These are phyloP conservation scores for Eurotiales sp. DNA, from an alignment of 2,329 filamentous ascomycete species.

Conservation along the genomic window DNA sequence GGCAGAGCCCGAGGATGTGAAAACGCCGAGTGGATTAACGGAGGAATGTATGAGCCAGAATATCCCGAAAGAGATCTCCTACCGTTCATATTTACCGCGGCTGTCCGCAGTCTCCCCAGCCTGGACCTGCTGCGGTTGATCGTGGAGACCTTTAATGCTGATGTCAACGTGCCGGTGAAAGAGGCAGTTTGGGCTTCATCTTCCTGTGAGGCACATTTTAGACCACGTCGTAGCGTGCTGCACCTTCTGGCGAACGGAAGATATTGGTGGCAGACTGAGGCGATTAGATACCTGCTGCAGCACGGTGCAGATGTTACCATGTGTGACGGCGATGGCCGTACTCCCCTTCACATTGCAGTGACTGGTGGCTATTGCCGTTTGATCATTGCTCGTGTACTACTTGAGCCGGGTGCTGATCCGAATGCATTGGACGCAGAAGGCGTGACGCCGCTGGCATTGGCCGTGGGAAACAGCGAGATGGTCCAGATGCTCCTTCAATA, in stretches of 20 bases:
- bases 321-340: background rate
- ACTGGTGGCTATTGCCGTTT: conserved; percentile 15
- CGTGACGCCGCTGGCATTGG: background rate
- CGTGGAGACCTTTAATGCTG: background rate
- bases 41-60: background rate
- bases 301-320: background rate
- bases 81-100: conserved; percentile 17
- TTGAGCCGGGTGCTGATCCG: conserved; percentile 7
- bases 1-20: conserved; percentile 3
- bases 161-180: conserved; percentile 2
- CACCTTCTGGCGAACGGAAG: background rate
- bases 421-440: background rate
- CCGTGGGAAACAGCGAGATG: background rate
- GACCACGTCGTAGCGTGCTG: conserved; percentile 16
- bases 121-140: background rate
- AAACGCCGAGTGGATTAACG: conserved; percentile 18
- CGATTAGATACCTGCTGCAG: background rate
- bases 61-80: conserved; percentile 1
- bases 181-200: background rate
- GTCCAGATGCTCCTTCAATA: background rate
- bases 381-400: background rate
- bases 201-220: background rate
- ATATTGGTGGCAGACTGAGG: conserved; percentile 5
- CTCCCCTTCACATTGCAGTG: conserved; percentile 5
- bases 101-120: conserved; percentile 12